Conservation (phyloP, 441 rosid species). For the Heliophila coronopifolia region DNA sequence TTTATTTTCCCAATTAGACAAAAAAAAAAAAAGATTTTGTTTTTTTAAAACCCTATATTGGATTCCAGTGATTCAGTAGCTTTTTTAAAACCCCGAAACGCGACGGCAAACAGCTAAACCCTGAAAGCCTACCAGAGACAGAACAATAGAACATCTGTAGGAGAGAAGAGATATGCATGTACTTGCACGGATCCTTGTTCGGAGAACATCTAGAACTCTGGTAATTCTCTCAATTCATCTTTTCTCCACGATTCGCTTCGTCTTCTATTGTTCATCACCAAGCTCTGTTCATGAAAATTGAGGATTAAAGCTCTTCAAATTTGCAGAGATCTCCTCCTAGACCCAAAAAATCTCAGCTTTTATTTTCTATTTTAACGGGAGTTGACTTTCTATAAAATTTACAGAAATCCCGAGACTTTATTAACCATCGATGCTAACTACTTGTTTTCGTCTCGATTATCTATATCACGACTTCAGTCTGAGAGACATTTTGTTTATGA, state of each 20-base stretch:
- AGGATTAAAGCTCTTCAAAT: background rate
- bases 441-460: background rate
- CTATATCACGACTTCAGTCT: background rate
- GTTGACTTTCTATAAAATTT: background rate
- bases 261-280: background rate
- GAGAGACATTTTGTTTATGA: conserved; percentile 1
- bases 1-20: no score
- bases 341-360: background rate
- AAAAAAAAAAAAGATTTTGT: no score
- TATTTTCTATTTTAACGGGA: no score
- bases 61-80: no score
- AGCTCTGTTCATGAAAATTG: background rate
- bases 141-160: background rate
- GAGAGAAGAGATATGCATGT: conserved; percentile 34
- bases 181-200: conserved; percentile 38
- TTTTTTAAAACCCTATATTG: no score
- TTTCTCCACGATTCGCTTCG: background rate
- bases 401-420: background rate
- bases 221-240: conserved; percentile 25
- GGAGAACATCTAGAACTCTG: conserved; percentile 34
- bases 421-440: background rate
- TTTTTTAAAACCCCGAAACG: no score
- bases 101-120: no score
- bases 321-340: background rate
- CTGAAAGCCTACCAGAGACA: background rate